Percentiles rank a stretch among this genome's conserved stretches.
These are phyloP conservation scores for Sarcomyxa edulis DNA, from an alignment of 768 basidiomycete species.

Conservation along the genomic window DNA sequence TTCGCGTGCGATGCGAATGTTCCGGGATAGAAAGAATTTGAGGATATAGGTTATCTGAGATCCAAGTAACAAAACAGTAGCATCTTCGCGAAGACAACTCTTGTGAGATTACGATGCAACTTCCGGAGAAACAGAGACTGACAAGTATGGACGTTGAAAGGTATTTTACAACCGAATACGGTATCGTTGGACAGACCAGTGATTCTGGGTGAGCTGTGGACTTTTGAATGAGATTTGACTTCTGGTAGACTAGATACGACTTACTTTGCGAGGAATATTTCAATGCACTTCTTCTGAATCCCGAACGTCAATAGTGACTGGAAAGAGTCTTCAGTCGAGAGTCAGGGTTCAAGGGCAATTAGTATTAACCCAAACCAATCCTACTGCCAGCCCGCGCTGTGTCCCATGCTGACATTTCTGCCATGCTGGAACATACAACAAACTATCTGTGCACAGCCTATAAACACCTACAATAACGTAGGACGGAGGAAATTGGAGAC, in stretches of 20 bases:
- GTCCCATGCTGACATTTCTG: conserved; percentile 80
- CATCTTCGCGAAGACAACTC: conserved; percentile 40
- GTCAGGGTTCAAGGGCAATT: neutral
- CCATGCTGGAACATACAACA: conserved; percentile 73
- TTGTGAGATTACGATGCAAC: neutral
- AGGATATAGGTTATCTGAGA: conserved; percentile 73
- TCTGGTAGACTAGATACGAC: conserved; percentile 9
- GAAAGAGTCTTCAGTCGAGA: neutral
- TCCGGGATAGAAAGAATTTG: conserved; percentile 77
- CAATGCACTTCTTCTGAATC: conserved; percentile 66
- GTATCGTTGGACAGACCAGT: conserved; percentile 59
- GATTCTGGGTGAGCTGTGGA: conserved; percentile 52
- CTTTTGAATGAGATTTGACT: neutral
- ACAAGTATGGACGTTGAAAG: conserved; percentile 73
- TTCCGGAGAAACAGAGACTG: conserved; percentile 12
- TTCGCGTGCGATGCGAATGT: conserved; percentile 74
- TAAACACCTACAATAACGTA: conserved; percentile 86
- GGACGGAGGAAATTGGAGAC: conserved; percentile 74
- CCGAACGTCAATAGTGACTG: conserved; percentile 66
- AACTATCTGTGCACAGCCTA: conserved; percentile 69
- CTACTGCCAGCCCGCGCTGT: conserved; percentile 63
- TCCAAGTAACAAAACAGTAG: conserved; percentile 67
- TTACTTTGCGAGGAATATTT: conserved; percentile 59
- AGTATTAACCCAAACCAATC: conserved; percentile 57
- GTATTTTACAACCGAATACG: conserved; percentile 58